phyloP scores from a whole-genome alignment of 305 asterid genomes.

The Fraxinus nigra region DNA sequence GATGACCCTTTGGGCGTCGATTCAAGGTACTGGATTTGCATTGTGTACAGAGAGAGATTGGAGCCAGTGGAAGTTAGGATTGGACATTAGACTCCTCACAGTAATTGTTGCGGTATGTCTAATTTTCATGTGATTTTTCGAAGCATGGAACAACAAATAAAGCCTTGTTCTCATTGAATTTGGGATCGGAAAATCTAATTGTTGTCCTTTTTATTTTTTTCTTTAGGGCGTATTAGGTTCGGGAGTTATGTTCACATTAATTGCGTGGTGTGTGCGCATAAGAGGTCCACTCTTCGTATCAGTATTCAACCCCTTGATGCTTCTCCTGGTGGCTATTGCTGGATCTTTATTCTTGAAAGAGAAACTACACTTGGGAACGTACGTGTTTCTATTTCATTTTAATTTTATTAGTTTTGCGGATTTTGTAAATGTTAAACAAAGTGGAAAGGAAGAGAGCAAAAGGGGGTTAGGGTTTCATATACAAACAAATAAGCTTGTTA shows the following conservation, averaged over 20 bases:
- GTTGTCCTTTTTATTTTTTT: not conserved
- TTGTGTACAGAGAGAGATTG: constrained; percentile 49
- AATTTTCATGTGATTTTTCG: not conserved
- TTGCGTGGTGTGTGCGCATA: constrained; percentile 48
- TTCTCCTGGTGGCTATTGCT: constrained; percentile 56
- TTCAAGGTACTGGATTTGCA: constrained; percentile 46
- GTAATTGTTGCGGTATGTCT: constrained; percentile 42
- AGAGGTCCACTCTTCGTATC: constrained; percentile 75
- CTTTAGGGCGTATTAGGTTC: constrained; percentile 64
- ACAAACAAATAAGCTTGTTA: not conserved
- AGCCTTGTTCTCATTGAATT: not conserved
- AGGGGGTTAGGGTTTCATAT: not conserved
- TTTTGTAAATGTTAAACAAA: not conserved
- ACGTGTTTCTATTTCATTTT: not conserved
- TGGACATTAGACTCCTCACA: constrained; percentile 58
- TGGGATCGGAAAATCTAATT: not conserved
- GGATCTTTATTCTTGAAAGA: constrained; percentile 65
- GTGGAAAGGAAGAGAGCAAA: not conserved
- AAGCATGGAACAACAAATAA: not conserved
- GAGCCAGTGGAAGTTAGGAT: constrained; percentile 61
- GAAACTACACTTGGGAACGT: constrained; percentile 62
- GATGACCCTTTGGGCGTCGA: constrained; percentile 48
- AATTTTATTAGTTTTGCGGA: not conserved
- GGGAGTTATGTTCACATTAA: constrained; percentile 43
- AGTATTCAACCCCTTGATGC: constrained; percentile 59